Evolutionary conservation across 805 yeast genomes (phyloP).

Genomic region (Tetrapisispora phaffii): DNA sequence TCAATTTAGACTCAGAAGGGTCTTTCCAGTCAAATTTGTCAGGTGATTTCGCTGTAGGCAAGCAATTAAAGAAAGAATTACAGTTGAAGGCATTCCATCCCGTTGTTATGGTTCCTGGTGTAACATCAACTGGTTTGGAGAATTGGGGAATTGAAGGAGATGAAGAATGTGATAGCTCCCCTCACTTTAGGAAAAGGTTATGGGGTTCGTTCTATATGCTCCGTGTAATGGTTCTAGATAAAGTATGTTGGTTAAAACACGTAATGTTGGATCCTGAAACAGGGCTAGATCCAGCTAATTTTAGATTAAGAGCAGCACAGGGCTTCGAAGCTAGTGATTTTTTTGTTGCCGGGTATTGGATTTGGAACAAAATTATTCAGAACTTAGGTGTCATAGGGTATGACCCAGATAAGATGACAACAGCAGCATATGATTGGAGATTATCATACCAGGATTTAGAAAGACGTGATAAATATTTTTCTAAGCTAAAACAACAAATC

Average conservation of each 20-base stretch:
- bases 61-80: conserved; percentile 41
- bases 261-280: conserved; percentile 82
- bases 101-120: conserved; percentile 92
- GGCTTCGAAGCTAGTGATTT: conserved; percentile 97
- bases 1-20: conserved; percentile 10
- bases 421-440: conserved; percentile 96
- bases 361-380: conserved; percentile 94
- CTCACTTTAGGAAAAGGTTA: conserved; percentile 79
- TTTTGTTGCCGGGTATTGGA: conserved; percentile 96
- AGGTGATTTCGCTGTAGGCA: conserved; percentile 85
- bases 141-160: conserved; percentile 79
- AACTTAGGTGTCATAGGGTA: conserved; percentile 91
- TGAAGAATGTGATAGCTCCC: conserved; percentile 69
- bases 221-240: conserved; percentile 82
- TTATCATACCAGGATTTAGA: conserved; percentile 83
- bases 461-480: conserved; percentile 74
- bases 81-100: conserved; percentile 55
- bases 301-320: conserved; percentile 79
- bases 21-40: conserved; percentile 38
- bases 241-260: conserved; percentile 88
- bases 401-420: conserved; percentile 79
- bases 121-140: conserved; percentile 88
- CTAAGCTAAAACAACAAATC: conserved; percentile 61
- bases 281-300: conserved; percentile 83
- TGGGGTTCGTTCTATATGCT: conserved; percentile 98